A percentile compares a stretch with the other conserved stretches of the same genome.
These are phyloP conservation scores for Fusarium algeriense DNA, from an alignment of 2,329 filamentous ascomycete species.

Conservation along the genomic window DNA sequence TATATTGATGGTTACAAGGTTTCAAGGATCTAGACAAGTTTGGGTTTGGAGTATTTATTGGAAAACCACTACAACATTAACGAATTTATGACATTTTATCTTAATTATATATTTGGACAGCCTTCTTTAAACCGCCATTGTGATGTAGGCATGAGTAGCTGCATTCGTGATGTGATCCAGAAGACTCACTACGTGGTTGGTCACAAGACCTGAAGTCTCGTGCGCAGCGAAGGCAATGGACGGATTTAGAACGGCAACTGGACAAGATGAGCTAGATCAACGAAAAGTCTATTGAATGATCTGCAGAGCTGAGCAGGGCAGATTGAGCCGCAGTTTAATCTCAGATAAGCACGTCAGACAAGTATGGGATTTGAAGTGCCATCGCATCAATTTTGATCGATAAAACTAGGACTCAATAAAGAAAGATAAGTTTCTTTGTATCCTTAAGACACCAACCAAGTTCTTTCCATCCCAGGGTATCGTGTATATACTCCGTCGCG, in stretches of 20 bases:
- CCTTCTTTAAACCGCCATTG: accelerated
- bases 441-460: slow-evolving; percentile 1
- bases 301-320: not conserved
- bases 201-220: slow-evolving; percentile 1
- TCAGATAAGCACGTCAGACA: not conserved
- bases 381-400: not conserved
- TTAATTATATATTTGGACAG: not conserved
- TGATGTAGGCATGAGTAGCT: not conserved
- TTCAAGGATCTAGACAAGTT: slow-evolving; percentile 32
- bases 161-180: not conserved
- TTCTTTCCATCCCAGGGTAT: slow-evolving; percentile 20
- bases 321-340: slow-evolving; percentile 1
- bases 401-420: not conserved
- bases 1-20: slow-evolving; percentile 14
- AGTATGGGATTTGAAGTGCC: not conserved
- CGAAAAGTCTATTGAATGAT: not conserved
- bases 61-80: slow-evolving; percentile 40
- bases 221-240: not conserved
- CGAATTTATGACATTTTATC: slow-evolving; percentile 25
- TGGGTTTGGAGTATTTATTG: slow-evolving; percentile 22
- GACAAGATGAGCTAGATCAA: not conserved
- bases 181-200: not conserved
- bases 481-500: slow-evolving; percentile 7
- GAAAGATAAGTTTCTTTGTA: not conserved
- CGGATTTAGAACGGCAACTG: not conserved